phyloP scores from a whole-genome alignment of 768 basidiomycete species.

The Tricholoma sp. region DNA sequence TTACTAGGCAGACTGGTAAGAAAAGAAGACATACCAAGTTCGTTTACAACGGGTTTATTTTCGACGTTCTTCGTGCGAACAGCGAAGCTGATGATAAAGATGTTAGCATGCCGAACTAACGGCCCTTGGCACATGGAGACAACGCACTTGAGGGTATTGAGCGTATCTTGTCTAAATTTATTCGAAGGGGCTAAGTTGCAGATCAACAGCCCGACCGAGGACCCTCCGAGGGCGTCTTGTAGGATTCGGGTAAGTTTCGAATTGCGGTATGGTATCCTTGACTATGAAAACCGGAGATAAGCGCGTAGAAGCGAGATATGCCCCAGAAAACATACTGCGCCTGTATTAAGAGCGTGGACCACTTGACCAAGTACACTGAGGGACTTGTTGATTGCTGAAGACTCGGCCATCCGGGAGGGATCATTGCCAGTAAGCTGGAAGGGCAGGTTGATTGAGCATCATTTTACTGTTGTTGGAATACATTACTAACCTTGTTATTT shows the following conservation, averaged over 20 bases:
- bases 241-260: constrained; percentile 85
- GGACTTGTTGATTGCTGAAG: constrained; percentile 86
- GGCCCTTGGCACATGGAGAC: background rate
- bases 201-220: constrained; percentile 73
- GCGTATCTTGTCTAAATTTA: constrained; percentile 81
- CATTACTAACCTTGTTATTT: constrained; percentile 69
- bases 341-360: constrained; percentile 76
- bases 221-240: constrained; percentile 86
- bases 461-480: background rate
- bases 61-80: constrained; percentile 83
- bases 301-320: background rate
- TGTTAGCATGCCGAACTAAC: background rate
- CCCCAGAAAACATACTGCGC: constrained; percentile 42
- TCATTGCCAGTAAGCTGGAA: constrained; percentile 77
- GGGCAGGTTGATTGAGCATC: constrained; percentile 1
- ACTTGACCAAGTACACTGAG: constrained; percentile 85
- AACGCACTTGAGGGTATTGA: constrained; percentile 85
- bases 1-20: background rate
- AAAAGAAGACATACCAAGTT: constrained; percentile 48
- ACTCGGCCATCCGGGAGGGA: constrained; percentile 82
- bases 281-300: constrained; percentile 28
- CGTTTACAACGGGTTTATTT: constrained; percentile 75
- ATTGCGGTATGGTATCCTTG: constrained; percentile 85
- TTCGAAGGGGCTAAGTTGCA: constrained; percentile 83
- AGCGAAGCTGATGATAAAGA: constrained; percentile 49